Base-by-base conservation (phyloP, 257 asterid species). In the Asclepias syriaca region DNA sequence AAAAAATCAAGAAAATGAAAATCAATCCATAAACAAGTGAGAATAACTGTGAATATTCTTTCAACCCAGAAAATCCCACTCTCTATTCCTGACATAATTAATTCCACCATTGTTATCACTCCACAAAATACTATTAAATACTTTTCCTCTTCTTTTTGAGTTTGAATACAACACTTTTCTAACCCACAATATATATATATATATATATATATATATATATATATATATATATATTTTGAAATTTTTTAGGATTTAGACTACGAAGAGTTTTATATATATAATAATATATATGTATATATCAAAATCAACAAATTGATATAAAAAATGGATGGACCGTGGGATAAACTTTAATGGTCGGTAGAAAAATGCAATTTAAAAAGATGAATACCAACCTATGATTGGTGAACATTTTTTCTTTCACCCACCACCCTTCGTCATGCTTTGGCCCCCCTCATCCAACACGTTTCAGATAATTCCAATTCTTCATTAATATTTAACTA, bases 291-390 rank as follows among this genome's bases (percentile, higher is more conserved):
- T 24, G 0, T 24, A 24, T 24, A 24, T 24, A 29, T 29, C 34
- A 29, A 29, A 29, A 29, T 29, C 34, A 29, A 1, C 34, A 29
- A 29, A 2, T 29, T 29, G 3, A 29, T 29, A 29, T 29, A 29
- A 29, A 29, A 29, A 29, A 2, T 29, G 34, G 34, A 29, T 29
- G 3, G 3, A 34, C 59, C 27, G 58, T 50, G n/a, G 55, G 57
- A 16, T 6, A 1, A 16, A 59, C 53, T 60, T 53, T 32, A 61
- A 18, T 72, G 76, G 76, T 61, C 70, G 76, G 76, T 72, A 19
- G 21, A 59, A 61, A 29, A 45, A 40, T 22, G 34, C 37, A 49
- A 19, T 54, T 46, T 61, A 27, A 27, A 40, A 71, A 22, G 43
- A 40, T 56, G 3, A 9, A 12, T 45, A 48, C n/a, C 2, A 1